A percentile compares a stretch with the other conserved stretches of the same genome.
Evolutionary conservation across 2,329 filamentous ascomycete species (phyloP).

Genomic region (Fusarium kyushuense): DNA sequence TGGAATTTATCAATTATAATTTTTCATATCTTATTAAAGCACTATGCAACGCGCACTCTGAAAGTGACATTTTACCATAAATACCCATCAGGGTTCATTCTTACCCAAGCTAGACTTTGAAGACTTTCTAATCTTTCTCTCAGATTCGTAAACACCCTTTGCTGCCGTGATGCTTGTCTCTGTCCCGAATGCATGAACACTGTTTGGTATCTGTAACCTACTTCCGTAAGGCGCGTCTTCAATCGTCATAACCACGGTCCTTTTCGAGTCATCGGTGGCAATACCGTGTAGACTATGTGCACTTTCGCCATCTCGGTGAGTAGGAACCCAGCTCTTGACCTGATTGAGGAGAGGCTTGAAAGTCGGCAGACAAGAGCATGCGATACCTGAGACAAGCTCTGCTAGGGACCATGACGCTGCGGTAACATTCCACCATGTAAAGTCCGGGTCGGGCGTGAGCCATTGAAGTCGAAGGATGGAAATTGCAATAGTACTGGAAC

Average conservation of each 20-base stretch:
- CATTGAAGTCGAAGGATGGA: constrained; percentile 36
- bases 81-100: not conserved
- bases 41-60: not conserved
- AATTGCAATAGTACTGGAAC: constrained; percentile 12
- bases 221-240: not conserved
- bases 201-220: not conserved
- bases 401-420: constrained; percentile 36
- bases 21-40: not conserved
- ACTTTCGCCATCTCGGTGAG: not conserved
- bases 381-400: constrained; percentile 35
- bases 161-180: constrained; percentile 13
- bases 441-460: constrained; percentile 18
- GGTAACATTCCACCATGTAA: constrained; percentile 39
- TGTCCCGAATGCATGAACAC: constrained; percentile 1
- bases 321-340: not conserved
- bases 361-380: constrained; percentile 38
- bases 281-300: not conserved
- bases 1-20: fast-evolving
- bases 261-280: fast-evolving
- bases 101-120: not conserved
- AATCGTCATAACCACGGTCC: not conserved
- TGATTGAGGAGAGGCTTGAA: constrained; percentile 10
- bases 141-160: not conserved
- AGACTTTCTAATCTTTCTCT: not conserved
- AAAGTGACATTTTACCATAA: not conserved